A percentile compares a stretch with the other conserved stretches of the same genome.
Conservation (phyloP, 306 rosid genomes). For the Gillenia trifoliata region DNA sequence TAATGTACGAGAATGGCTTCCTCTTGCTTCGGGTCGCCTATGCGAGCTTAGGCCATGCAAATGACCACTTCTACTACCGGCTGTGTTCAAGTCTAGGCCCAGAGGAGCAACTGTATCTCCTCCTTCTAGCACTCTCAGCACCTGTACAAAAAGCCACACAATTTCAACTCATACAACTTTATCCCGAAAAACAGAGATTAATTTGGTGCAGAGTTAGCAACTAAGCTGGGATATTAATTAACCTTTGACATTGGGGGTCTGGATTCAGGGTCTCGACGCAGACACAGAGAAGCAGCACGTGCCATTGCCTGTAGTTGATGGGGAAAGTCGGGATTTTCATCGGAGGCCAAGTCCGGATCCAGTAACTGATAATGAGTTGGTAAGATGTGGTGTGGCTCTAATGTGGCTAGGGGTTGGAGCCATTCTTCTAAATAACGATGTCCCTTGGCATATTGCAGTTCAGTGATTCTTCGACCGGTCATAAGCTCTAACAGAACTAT, state of each 20-base stretch:
- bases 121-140: slow-evolving; percentile 89
- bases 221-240: not conserved
- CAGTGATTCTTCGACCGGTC: slow-evolving; percentile 61
- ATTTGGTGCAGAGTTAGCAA: not conserved
- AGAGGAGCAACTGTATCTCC: slow-evolving; percentile 56
- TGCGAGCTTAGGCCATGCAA: slow-evolving; percentile 50
- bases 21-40: slow-evolving; percentile 39
- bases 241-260: slow-evolving; percentile 96
- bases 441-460: slow-evolving; percentile 48
- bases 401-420: slow-evolving; percentile 51
- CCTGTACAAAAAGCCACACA: slow-evolving; percentile 34
- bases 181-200: not conserved
- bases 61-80: slow-evolving; percentile 75
- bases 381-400: slow-evolving; percentile 48
- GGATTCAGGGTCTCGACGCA: slow-evolving; percentile 65
- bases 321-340: slow-evolving; percentile 52
- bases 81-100: slow-evolving; percentile 57
- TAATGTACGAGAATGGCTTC: slow-evolving; percentile 67
- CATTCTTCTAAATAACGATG: slow-evolving; percentile 48
- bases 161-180: not conserved
- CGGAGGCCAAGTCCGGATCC: slow-evolving; percentile 50
- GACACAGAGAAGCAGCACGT: slow-evolving; percentile 83
- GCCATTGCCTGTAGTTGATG: slow-evolving; percentile 70
- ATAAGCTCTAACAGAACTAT: slow-evolving; percentile 71
- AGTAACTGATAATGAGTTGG: slow-evolving; percentile 46